Evolutionary conservation across 331 rosid genomes (phyloP), one percentile per base, ranked within the genome.

Genomic region (Stylosanthes scabra): DNA sequence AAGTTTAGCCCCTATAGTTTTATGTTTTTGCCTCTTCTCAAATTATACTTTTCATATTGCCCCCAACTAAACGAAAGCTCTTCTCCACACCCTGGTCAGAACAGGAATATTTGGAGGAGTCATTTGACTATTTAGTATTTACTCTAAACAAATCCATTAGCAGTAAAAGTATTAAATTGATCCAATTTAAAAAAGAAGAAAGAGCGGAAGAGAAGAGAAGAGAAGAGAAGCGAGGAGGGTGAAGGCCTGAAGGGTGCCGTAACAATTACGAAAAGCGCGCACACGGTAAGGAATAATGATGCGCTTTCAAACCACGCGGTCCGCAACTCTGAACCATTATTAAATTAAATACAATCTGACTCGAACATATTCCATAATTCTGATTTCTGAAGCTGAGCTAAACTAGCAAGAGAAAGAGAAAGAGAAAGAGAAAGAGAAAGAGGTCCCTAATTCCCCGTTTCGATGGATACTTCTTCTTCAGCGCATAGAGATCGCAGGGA

Each of bases 401-500:
- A 20, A 20, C 25, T 20, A 20, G 25, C 25, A 20, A 20, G 1
- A 20, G 25, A 20, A 20, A 20, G 25, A 20, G 25, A n/a, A 20
- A 20, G 1, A 20, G 25, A 20, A 20, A 20, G 1, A 20, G 25
- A 20, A 20, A 20, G 1, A 20, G 25, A 20, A 20, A 20, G 25
- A 20, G 25, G 25, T 20, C 25, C 25, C 25, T 20, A 1, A 20
- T 20, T 20, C 25, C 25, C 25, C 25, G 58, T 15, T 9, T 60
- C 15, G 60, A 86, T 89, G 92, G 91, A 86, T 42, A 62, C 20
- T 76, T 66, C 20, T 76, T 66, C 82, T 54, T 42, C 20, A 12
- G 13, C 39, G 16, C 74, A 66, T 25, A 70, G 78, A 68, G 97
- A 95, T 82, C 99, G 97, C 82, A 83, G 97, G 11, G 66, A 42